Conservation (phyloP, 257 asterid species). For the Solanum etuberosum region DNA sequence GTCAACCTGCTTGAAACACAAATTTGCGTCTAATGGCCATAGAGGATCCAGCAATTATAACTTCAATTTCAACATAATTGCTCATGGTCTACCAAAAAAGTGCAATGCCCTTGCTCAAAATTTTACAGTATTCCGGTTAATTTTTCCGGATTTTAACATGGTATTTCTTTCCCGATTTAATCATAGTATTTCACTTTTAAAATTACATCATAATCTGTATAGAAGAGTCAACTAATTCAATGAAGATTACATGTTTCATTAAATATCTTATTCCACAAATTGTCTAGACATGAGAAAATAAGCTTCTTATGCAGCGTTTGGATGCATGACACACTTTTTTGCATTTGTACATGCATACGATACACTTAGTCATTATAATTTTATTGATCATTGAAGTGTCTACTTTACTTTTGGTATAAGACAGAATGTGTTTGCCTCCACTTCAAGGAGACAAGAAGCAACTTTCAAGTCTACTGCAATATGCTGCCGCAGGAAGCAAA, state of each 20-base stretch:
- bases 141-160: neutral
- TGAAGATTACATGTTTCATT: neutral
- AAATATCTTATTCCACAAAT: neutral
- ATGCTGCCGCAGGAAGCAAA: neutral
- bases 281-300: neutral
- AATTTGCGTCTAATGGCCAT: neutral
- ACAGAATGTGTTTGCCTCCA: neutral
- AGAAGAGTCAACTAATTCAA: neutral
- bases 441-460: neutral
- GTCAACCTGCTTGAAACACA: neutral
- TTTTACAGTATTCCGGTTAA: neutral
- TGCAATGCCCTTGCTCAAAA: neutral
- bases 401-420: neutral
- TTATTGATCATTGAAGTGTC: neutral
- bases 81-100: neutral
- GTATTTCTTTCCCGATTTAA: neutral
- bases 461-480: neutral
- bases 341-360: neutral
- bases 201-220: neutral
- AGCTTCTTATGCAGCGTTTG: neutral
- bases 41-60: neutral
- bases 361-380: neutral
- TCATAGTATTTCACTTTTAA: neutral
- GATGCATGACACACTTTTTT: neutral
- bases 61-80: neutral